Conservation (phyloP, 768 basidiomycete genomes). For the Naganishia vishniacii region DNA sequence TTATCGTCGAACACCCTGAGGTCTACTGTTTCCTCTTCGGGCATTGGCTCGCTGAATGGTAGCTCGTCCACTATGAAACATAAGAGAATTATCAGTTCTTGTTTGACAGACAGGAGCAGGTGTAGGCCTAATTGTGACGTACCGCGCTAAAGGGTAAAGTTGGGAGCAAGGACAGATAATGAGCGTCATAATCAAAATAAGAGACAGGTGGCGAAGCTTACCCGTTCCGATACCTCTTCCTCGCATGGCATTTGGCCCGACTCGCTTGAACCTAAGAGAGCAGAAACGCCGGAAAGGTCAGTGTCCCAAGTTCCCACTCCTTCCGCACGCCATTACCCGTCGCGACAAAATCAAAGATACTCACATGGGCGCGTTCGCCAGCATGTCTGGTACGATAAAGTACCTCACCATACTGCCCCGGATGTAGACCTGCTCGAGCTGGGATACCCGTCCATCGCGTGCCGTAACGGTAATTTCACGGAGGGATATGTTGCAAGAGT, state of each 20-base stretch:
- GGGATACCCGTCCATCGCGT: slow-evolving; percentile 95
- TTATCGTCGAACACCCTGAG: slow-evolving; percentile 29
- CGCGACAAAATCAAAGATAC: too few relatives aligned
- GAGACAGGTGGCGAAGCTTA: not conserved
- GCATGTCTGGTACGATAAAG: slow-evolving; percentile 99
- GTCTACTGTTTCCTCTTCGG: slow-evolving; percentile 21
- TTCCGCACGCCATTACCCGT: not conserved
- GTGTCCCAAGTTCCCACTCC: not conserved
- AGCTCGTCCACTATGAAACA: slow-evolving; percentile 25
- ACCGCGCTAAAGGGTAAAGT: not conserved
- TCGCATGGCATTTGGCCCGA: slow-evolving; percentile 96
- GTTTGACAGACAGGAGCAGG: not conserved
- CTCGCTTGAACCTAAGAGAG: slow-evolving; percentile 87
- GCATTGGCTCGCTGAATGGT: slow-evolving; percentile 29
- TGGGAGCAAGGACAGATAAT: not conserved
- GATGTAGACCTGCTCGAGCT: slow-evolving; percentile 98
- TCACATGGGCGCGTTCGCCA: slow-evolving; percentile 97
- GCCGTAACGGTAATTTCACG: slow-evolving; percentile 96
- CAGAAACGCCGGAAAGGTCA: too few relatives aligned
- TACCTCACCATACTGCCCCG: slow-evolving; percentile 94
- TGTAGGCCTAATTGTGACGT: not conserved
- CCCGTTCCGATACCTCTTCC: slow-evolving; percentile 93
- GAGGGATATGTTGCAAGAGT: slow-evolving; percentile 92
- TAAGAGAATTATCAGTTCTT: not conserved
- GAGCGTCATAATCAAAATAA: not conserved